Percentiles rank a stretch among this genome's conserved stretches.
Conservation (phyloP, 2,329 filamentous ascomycete genomes). For the Ascochyta rabiei region DNA sequence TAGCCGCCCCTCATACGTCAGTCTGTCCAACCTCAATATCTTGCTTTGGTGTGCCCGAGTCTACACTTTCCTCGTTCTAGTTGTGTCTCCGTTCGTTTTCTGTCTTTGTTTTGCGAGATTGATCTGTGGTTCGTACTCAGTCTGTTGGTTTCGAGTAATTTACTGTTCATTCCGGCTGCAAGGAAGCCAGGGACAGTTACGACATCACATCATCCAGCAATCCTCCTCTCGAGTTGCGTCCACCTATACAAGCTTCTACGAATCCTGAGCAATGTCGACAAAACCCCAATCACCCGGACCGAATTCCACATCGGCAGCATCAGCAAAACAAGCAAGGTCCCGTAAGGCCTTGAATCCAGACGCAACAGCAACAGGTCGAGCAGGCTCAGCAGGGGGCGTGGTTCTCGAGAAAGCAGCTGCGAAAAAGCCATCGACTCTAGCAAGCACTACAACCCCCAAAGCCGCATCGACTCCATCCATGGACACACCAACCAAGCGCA, state of each 20-base stretch:
- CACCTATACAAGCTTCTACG: not conserved
- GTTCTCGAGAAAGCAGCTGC: conserved; percentile 27
- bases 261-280: conserved; percentile 27
- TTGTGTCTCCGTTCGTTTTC: not conserved
- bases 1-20: conserved; percentile 45
- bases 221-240: not conserved
- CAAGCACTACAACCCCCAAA: conserved; percentile 3
- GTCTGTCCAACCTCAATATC: conserved; percentile 39
- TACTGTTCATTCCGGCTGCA: not conserved
- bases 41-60: conserved; percentile 24
- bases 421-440: conserved; percentile 6
- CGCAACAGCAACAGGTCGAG: conserved; percentile 19
- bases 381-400: conserved; percentile 40
- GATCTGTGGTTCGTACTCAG: too few species aligned
- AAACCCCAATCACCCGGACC: conserved; percentile 35
- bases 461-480: conserved; percentile 17
- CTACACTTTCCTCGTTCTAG: not conserved
- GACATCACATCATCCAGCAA: not conserved
- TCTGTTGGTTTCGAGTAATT: not conserved
- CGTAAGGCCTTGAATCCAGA: conserved; percentile 24
- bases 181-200: not conserved
- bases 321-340: conserved; percentile 31
- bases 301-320: conserved; percentile 23
- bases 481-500: conserved; percentile 23
- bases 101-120: not conserved